Evolutionary conservation across 2,329 filamentous ascomycete genomes (phyloP).

Genomic region (Colletotrichum sp.): DNA sequence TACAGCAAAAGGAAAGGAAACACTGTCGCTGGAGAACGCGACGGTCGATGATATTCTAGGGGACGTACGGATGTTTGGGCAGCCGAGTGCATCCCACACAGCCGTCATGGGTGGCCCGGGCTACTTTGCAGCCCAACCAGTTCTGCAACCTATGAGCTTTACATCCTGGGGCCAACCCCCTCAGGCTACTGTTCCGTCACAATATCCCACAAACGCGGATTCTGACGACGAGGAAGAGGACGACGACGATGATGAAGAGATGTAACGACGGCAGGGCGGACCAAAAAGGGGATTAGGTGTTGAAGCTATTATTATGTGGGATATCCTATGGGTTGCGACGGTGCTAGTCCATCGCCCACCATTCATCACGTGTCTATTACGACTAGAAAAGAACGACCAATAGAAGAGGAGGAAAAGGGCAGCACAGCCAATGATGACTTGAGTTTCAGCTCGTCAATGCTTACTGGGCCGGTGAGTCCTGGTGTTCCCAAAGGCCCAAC

Average conservation of each 20-base stretch:
- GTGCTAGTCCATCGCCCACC: background rate
- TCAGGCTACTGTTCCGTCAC: background rate
- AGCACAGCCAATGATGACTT: background rate
- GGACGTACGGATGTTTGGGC: slow-evolving; percentile 19
- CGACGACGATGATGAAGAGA: background rate
- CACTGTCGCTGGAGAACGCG: background rate
- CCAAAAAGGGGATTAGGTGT: background rate
- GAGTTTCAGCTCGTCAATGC: background rate
- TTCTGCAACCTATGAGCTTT: background rate
- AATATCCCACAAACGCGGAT: background rate
- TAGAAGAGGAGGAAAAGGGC: background rate
- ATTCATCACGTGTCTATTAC: background rate
- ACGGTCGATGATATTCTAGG: slow-evolving; percentile 16
- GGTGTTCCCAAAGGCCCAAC: slow-evolving; percentile 21
- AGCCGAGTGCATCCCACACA: background rate
- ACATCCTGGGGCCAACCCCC: background rate
- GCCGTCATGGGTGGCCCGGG: background rate
- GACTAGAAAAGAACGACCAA: background rate
- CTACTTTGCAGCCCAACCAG: background rate
- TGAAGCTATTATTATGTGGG: background rate
- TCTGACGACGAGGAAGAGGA: background rate
- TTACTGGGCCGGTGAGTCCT: slow-evolving; percentile 20
- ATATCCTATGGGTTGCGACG: background rate
- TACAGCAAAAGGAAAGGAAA: background rate
- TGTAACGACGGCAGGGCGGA: background rate